phyloP scores from a whole-genome alignment of 345 rosid species.

The Aegle marmelos region DNA sequence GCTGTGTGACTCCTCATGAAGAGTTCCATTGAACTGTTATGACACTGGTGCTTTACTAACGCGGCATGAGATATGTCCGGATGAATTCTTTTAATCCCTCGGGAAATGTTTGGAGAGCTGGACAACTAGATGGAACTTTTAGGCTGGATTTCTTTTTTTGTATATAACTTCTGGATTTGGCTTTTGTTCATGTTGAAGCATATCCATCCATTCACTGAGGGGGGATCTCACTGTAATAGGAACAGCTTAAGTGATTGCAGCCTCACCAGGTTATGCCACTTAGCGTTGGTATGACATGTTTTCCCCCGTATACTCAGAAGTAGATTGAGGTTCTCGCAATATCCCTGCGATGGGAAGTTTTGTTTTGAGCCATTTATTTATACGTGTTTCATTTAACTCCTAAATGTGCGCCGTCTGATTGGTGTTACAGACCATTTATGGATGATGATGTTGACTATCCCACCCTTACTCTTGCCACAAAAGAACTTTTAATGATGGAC shows the following conservation, averaged over 20 bases:
- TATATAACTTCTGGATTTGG: constrained; percentile 32
- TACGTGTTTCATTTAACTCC: constrained; percentile 16
- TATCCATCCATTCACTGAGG: constrained; percentile 11
- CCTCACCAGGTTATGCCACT: constrained; percentile 2
- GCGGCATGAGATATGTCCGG: constrained; percentile 12
- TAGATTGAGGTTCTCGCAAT: constrained; percentile 24
- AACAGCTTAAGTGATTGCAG: constrained; percentile 15
- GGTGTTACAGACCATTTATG: constrained; percentile 12
- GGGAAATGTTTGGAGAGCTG: constrained; percentile 21
- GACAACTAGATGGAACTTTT: constrained; percentile 23
- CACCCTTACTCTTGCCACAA: background rate
- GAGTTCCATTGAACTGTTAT: constrained; percentile 18
- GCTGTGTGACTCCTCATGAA: constrained; percentile 19
- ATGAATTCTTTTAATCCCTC: constrained; percentile 5
- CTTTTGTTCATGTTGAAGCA: constrained; percentile 18
- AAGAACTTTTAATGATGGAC: too few species aligned
- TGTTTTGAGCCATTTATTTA: constrained; percentile 20
- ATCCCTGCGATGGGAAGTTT: constrained; percentile 26
- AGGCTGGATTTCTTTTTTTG: constrained; percentile 32
- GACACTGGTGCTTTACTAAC: constrained; percentile 18
- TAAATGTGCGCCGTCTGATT: constrained; percentile 16
- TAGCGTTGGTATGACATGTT: constrained; percentile 17
- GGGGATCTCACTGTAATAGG: constrained; percentile 15
- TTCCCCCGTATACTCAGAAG: constrained; percentile 7
- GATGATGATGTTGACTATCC: background rate